A percentile compares a stretch with the other conserved stretches of the same genome.
Evolutionary conservation across 2,329 filamentous ascomycete species (phyloP).

Genomic region (Simplicillium aogashimaense): DNA sequence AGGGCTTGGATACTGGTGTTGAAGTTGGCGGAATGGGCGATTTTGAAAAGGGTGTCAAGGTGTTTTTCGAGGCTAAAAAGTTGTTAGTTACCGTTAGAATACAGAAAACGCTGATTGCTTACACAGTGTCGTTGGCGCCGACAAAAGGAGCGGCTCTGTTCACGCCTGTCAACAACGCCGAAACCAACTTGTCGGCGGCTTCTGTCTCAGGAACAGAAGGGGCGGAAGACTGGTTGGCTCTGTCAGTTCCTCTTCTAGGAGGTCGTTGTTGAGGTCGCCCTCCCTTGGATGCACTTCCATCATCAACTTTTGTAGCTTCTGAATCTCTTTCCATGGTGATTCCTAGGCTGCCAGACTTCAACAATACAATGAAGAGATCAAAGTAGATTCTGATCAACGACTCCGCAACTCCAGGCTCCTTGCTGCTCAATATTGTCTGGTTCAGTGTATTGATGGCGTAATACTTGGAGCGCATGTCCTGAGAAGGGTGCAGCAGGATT

Average conservation of each 20-base stretch:
- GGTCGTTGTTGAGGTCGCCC: slow-evolving; percentile 1
- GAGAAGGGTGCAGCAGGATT: slow-evolving; percentile 75
- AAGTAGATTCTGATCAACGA: slow-evolving; percentile 88
- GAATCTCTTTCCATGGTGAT: slow-evolving; percentile 35
- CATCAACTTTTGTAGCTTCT: slow-evolving; percentile 21
- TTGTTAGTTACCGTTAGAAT: slow-evolving; percentile 2
- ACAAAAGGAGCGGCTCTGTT: slow-evolving; percentile 95
- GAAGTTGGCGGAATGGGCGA: slow-evolving; percentile 97
- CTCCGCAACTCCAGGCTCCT: slow-evolving; percentile 72
- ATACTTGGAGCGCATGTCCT: slow-evolving; percentile 83
- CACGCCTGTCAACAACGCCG: slow-evolving; percentile 83
- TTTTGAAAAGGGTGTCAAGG: slow-evolving; percentile 86
- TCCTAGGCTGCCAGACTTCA: slow-evolving; percentile 49
- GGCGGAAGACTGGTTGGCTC: slow-evolving; percentile 10
- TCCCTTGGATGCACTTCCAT: slow-evolving; percentile 5
- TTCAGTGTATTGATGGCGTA: slow-evolving; percentile 95
- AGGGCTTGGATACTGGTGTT: slow-evolving; percentile 96
- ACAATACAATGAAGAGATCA: slow-evolving; percentile 68
- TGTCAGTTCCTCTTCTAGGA: slow-evolving; percentile 15
- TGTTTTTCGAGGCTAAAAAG: slow-evolving; percentile 66
- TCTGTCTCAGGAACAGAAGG: slow-evolving; percentile 52
- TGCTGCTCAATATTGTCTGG: slow-evolving; percentile 83
- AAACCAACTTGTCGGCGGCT: slow-evolving; percentile 76
- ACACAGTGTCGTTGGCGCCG: slow-evolving; percentile 66
- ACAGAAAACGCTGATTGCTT: slow-evolving; percentile 20